phyloP scores from a whole-genome alignment of 257 asterid species.

The Forsythia suspensa region DNA sequence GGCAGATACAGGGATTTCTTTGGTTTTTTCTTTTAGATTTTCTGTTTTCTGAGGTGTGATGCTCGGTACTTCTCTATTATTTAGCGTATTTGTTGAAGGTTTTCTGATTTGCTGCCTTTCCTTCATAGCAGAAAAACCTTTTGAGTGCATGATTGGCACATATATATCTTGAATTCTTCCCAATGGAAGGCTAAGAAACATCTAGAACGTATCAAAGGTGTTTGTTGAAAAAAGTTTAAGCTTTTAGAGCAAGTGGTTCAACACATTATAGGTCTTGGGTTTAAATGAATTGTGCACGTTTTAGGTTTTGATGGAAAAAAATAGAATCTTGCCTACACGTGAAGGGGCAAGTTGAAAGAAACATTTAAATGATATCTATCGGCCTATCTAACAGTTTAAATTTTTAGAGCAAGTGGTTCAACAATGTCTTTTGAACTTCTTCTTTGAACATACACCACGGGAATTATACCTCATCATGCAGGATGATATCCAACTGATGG shows the following conservation, averaged over 20 bases:
- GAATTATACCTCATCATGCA: constrained; percentile 11
- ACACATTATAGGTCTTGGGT: no score
- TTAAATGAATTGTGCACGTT: no score
- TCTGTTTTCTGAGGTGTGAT: not conserved
- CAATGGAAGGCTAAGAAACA: not conserved
- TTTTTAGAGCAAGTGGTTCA: no score
- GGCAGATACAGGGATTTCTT: not conserved
- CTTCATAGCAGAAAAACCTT: not conserved
- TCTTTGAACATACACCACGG: not conserved
- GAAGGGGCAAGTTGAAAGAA: no score
- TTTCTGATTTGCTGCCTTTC: not conserved
- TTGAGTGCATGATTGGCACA: not conserved
- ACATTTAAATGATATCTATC: no score
- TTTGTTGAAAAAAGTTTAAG: not conserved
- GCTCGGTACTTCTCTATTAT: no score
- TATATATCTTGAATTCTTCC: no score
- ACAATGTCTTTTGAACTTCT: no score
- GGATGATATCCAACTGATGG: constrained; percentile 41
- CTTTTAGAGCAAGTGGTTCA: no score
- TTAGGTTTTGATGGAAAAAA: no score
- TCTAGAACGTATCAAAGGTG: not conserved
- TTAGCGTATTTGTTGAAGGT: not conserved
- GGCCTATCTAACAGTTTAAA: no score
- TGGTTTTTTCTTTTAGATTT: not conserved
- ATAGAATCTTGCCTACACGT: no score